A percentile compares a stretch with the other conserved stretches of the same genome.
Evolutionary conservation across 768 basidiomycete genomes (phyloP).

Genomic region (Auricularia sp.): DNA sequence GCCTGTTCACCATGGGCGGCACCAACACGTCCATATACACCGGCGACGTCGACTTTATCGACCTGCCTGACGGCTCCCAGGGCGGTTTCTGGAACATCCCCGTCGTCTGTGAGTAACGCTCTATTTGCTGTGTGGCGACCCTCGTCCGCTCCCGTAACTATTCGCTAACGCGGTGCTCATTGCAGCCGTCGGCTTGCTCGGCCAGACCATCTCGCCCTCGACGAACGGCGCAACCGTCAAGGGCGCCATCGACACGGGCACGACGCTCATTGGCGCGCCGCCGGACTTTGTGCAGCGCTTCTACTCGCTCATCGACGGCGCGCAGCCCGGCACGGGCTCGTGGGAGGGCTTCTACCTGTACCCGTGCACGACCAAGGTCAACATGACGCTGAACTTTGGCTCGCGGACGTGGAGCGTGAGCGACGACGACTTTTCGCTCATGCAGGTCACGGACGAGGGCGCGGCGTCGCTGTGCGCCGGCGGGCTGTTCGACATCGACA

Average conservation of each 20-base stretch:
- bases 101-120: not conserved
- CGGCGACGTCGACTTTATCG: conserved; percentile 59
- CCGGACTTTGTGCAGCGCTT: conserved; percentile 44
- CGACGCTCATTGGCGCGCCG: conserved; percentile 87
- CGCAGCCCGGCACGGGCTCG: conserved; percentile 32
- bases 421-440: conserved; percentile 71
- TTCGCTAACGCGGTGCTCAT: not conserved
- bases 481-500: conserved; percentile 58
- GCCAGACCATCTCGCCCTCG: conserved; percentile 33
- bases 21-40: conserved; percentile 46
- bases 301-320: conserved; percentile 50
- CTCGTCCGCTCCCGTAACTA: not conserved
- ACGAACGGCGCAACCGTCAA: conserved; percentile 18
- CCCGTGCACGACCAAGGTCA: conserved; percentile 59
- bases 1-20: conserved; percentile 66
- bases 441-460: conserved; percentile 17
- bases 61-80: conserved; percentile 23
- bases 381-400: conserved; percentile 63
- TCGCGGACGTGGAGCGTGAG: conserved; percentile 69
- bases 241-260: conserved; percentile 86
- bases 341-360: conserved; percentile 68
- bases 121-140: not conserved
- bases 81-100: conserved; percentile 54
- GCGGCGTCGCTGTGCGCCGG: conserved; percentile 42
- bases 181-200: conserved; percentile 54